phyloP scores from a whole-genome alignment of 2,329 filamentous ascomycete genomes.

The Plenodomus biglobosus region DNA sequence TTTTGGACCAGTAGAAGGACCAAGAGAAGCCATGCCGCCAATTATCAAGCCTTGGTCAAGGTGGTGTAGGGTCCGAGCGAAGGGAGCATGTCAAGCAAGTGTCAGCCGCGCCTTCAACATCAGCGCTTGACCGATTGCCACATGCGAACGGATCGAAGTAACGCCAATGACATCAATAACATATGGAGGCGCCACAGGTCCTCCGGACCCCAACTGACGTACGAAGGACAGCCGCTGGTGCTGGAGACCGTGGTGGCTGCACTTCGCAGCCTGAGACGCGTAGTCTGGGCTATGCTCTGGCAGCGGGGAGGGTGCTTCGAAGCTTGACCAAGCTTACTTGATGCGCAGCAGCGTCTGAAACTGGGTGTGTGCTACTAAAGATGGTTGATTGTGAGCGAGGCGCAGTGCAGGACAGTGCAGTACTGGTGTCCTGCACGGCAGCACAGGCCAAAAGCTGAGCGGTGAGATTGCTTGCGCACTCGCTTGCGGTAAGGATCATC shows the following conservation, averaged over 20 bases:
- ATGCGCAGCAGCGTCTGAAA: not conserved
- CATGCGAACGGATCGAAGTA: not conserved
- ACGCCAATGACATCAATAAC: not conserved
- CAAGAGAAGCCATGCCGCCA: no score
- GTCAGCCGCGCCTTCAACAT: no score
- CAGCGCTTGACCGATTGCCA: no score
- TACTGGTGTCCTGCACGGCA: not conserved
- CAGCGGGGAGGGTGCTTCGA: not conserved
- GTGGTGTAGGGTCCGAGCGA: no score
- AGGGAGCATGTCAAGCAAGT: no score
- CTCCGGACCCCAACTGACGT: not conserved
- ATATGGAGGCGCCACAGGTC: not conserved
- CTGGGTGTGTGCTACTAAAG: not conserved
- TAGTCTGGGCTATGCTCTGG: not conserved
- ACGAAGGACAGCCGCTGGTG: not conserved
- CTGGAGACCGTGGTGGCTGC: not conserved
- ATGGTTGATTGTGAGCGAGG: not conserved
- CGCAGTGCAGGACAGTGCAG: not conserved
- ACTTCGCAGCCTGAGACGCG: not conserved
- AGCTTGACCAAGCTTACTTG: not conserved
- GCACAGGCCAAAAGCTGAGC: not conserved
- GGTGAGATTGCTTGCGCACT: not conserved
- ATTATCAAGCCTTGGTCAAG: no score
- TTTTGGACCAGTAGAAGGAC: no score
- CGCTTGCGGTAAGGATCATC: not conserved